Percentiles rank a stretch among this genome's conserved stretches.
Evolutionary conservation across 495 filamentous ascomycete genomes (phyloP).

Genomic region (Trichocladium uniseriatum): DNA sequence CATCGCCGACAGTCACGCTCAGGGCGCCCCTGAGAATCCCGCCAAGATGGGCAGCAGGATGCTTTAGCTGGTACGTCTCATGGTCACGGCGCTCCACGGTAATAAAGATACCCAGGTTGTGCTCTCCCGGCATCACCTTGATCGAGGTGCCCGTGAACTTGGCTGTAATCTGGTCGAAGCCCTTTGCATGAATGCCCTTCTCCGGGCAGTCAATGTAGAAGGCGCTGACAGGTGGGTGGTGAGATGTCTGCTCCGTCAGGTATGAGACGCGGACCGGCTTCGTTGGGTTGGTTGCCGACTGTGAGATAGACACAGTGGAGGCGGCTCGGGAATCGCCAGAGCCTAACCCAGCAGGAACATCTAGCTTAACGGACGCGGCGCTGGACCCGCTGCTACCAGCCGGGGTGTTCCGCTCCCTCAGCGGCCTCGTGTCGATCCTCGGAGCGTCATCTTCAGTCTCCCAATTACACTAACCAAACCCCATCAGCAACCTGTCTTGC

Average conservation of each 20-base stretch:
- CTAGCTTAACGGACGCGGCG: slow-evolving; percentile 35
- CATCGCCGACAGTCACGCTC: slow-evolving; percentile 78
- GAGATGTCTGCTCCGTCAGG: slow-evolving; percentile 94
- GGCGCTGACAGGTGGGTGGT: slow-evolving; percentile 94
- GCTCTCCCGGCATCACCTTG: slow-evolving; percentile 79
- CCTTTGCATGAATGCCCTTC: slow-evolving; percentile 77
- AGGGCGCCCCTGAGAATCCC: slow-evolving; percentile 76
- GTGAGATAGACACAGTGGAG: slow-evolving; percentile 37
- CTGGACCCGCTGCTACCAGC: slow-evolving; percentile 41
- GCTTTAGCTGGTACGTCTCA: slow-evolving; percentile 90
- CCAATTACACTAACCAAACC: slow-evolving; percentile 68
- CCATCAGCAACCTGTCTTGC: slow-evolving; percentile 4
- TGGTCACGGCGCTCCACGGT: slow-evolving; percentile 67
- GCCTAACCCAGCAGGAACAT: slow-evolving; percentile 16
- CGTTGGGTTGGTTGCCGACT: slow-evolving; percentile 31
- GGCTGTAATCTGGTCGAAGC: slow-evolving; percentile 91
- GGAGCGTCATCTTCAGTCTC: slow-evolving; percentile 65
- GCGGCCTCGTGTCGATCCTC: slow-evolving; percentile 34
- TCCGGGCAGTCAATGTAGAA: slow-evolving; percentile 91
- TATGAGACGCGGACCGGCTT: slow-evolving; percentile 72
- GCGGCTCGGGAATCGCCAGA: slow-evolving; percentile 27
- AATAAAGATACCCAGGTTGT: slow-evolving; percentile 94
- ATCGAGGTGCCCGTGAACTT: slow-evolving; percentile 97
- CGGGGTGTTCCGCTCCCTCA: slow-evolving; percentile 22
- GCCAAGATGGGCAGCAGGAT: slow-evolving; percentile 86